Evolutionary conservation across 179 eudicot species (phyloP), one percentile per base, ranked within the genome.

Genomic region (Silene noctiflora): DNA sequence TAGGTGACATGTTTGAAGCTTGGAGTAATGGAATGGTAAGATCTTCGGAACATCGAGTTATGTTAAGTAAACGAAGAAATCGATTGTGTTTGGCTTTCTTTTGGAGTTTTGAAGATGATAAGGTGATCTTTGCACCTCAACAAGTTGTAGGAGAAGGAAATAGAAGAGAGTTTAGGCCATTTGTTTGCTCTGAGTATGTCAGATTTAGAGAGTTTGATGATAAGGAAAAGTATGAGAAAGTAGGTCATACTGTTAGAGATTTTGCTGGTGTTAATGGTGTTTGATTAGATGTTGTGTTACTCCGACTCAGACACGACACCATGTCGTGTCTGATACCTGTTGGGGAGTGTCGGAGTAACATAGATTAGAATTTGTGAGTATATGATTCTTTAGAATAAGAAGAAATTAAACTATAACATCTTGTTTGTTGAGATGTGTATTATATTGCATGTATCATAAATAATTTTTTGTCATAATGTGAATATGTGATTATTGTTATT

Each of bases 1-100:
- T 93, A 60, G 98, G 98, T 10, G 98, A 93, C 71, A 82, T 93
- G 85, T 79, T 91, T 83, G 94, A 93, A 83, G 96, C 96, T 20
- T 93, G 98, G 98, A 93, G 94, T 75, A 92, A 90, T 77, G 93
- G 89, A 4, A 84, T 63, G 64, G 64, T 90, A 33, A 85, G 90
- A 81, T 92, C 97, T 4, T 90, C 92, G 20, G 91, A 89, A 83
- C 97, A 92, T 78, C 79, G 97, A 74, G 93, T 92, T 48, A 82
- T 92, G 75, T 73, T 92, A 16, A 87, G 84, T 67, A 84, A 83
- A 77, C 81, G 68, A n/a, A 77, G 83, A 27, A 84, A 71, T 72
- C 88, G 98, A 51, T 79, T 93, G 73, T 91, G 94, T 6, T 72
- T 93, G 72, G 96, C 91, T 48, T 93, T 93, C 83, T 91, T 93